Evolutionary conservation across 352 stramenopile species (phyloP), one percentile per base, ranked within the genome.

Genomic region (Lagenidium sp.): DNA sequence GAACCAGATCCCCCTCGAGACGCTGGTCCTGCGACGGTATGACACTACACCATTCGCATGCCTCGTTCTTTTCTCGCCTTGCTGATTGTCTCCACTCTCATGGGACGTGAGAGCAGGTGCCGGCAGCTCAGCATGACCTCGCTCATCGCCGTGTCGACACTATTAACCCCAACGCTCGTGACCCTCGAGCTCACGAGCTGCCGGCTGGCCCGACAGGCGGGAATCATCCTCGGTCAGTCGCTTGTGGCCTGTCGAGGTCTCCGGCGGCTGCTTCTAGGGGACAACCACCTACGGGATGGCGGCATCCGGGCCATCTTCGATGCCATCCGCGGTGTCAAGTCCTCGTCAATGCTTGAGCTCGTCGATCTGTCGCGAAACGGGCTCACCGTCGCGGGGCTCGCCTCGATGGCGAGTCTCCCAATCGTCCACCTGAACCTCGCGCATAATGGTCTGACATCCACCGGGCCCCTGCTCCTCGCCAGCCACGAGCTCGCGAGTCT

Each of bases 161-260:
- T 77, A 0, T 6, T 57, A 23, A 16, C 32, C 6, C 6, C 8
- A 12, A 62, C 59, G n/a, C 57, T 80, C 1, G 48, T 60, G 19
- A 61, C 56, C 3, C 47, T 83, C 3, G 70, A 83, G 39, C 37
- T 83, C 12, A 74, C 67, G 8, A 69, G 45, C 0, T 83, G 70
- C 41, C 62, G 65, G 4, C 53, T 83, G 0, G 60, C 67, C 3
- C 65, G 70, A 3, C 70, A 83, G 37, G 70, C 64, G 32, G 70
- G 70, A 4, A 80, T 83, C 24, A 59, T 83, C 36, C 45, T 83
- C n/a, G 63, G 70, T 10, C 70, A 83, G 31, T 74, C 70, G 5
- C 53, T 83, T 25, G 64, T 68, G 37, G 32, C 36, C 0, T 75
- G 61, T 18, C 56, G 16, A 0, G 44, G 44, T 0, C 31, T 83